Evolutionary conservation across 768 basidiomycete species (phyloP).

Genomic region (Termitomyces sp.): DNA sequence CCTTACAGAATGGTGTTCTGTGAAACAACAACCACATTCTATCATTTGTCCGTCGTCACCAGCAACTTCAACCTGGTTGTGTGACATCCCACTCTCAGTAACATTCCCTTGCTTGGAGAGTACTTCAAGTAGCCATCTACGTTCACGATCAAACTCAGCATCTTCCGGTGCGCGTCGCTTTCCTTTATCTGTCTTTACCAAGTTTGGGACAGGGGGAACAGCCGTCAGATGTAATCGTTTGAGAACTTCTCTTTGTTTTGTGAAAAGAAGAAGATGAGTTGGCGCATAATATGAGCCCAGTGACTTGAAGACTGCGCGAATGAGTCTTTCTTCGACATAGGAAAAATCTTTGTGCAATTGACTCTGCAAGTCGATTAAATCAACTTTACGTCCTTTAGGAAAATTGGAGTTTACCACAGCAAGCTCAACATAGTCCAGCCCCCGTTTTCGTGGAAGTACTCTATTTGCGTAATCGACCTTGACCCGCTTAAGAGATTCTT

Average conservation of each 20-base stretch:
- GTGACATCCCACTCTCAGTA: background rate
- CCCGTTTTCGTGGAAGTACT: background rate
- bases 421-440: constrained; percentile 5
- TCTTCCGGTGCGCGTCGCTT: constrained; percentile 39
- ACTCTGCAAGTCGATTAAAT: constrained; percentile 23
- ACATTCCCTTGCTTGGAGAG: background rate
- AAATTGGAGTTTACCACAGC: constrained; percentile 3
- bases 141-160: constrained; percentile 39
- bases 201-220: constrained; percentile 17
- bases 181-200: constrained; percentile 23
- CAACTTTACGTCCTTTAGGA: background rate
- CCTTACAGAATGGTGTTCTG: constrained; percentile 13
- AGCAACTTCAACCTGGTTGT: background rate
- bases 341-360: constrained; percentile 48
- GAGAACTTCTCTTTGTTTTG: constrained; percentile 15
- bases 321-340: constrained; percentile 38
- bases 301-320: constrained; percentile 31
- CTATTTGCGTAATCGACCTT: constrained; percentile 5
- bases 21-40: constrained; percentile 78
- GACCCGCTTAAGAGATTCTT: background rate
- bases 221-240: constrained; percentile 27
- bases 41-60: constrained; percentile 22
- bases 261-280: constrained; percentile 41
- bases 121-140: constrained; percentile 7
- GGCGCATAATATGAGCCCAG: constrained; percentile 48